Percentiles rank a stretch among this genome's conserved stretches.
phyloP scores from a whole-genome alignment of 495 filamentous ascomycete genomes.

The Emericellopsis terricola region DNA sequence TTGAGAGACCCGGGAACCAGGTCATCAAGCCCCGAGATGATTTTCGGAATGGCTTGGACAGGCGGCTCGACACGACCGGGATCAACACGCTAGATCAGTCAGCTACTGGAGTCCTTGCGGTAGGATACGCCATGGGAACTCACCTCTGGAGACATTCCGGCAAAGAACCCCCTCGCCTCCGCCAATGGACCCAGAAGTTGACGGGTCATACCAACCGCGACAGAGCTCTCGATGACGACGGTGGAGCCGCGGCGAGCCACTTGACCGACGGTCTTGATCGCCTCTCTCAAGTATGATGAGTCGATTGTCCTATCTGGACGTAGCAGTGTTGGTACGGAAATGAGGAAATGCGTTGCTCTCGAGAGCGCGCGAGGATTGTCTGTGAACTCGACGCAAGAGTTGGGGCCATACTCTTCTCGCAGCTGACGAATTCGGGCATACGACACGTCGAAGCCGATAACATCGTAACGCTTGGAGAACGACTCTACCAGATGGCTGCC shows the following conservation, averaged over 20 bases:
- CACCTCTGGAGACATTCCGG: slow-evolving; percentile 19
- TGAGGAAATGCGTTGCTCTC: slow-evolving; percentile 15
- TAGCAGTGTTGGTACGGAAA: slow-evolving; percentile 20
- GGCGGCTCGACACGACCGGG: slow-evolving; percentile 14
- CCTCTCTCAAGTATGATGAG: slow-evolving; percentile 11
- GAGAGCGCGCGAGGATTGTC: slow-evolving; percentile 8
- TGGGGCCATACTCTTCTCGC: slow-evolving; percentile 4
- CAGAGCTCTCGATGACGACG: slow-evolving; percentile 18
- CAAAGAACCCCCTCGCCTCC: slow-evolving; percentile 8
- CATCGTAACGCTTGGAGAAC: slow-evolving; percentile 12
- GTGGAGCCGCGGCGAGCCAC: slow-evolving; percentile 13
- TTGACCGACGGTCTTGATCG: slow-evolving; percentile 11
- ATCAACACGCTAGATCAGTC: slow-evolving; percentile 10
- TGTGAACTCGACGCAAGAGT: slow-evolving; percentile 8
- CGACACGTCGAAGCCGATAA: slow-evolving; percentile 17
- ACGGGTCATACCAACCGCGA: slow-evolving; percentile 21
- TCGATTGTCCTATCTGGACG: slow-evolving; percentile 13
- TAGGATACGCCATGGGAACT: slow-evolving; percentile 1
- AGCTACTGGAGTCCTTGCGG: slow-evolving; percentile 5
- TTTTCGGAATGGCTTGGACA: slow-evolving; percentile 13
- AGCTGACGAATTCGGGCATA: slow-evolving; percentile 7
- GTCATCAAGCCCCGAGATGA: slow-evolving; percentile 17
- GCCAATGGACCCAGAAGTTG: slow-evolving; percentile 12
- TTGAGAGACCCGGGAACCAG: slow-evolving; percentile 13
- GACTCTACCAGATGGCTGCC: slow-evolving; percentile 13